Evolutionary conservation across 805 yeast genomes (phyloP).

Genomic region (Saccharomycopsis sp.): DNA sequence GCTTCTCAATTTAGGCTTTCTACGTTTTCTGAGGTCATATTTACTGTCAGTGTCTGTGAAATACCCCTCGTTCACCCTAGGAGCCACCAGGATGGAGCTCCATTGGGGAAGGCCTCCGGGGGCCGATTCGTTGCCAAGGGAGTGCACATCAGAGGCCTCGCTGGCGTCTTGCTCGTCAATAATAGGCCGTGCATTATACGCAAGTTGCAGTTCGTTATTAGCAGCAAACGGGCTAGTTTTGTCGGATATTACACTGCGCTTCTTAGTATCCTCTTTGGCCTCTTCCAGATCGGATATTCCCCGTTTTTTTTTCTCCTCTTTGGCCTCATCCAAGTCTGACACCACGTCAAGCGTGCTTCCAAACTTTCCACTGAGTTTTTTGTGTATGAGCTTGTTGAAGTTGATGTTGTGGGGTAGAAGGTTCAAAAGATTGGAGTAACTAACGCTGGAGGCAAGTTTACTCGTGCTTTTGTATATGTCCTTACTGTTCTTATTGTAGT

Average conservation of each 20-base stretch:
- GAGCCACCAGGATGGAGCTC: not conserved
- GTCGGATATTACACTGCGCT: too few species aligned
- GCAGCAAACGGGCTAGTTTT: not conserved
- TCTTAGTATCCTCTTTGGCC: not conserved
- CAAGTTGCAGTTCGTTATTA: not conserved
- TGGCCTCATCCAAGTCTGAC: not conserved
- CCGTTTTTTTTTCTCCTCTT: not conserved
- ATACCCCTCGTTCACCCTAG: not conserved
- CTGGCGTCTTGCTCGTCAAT: not conserved
- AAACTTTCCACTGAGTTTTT: constrained; percentile 1
- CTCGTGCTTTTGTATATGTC: not conserved
- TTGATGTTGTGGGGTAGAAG: constrained; percentile 10
- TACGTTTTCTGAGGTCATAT: not conserved
- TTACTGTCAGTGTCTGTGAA: not conserved
- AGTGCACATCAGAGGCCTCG: not conserved
- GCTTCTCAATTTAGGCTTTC: not conserved
- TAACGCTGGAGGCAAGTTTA: not conserved
- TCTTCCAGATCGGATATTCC: not conserved
- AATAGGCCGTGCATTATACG: not conserved
- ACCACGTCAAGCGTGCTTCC: not conserved
- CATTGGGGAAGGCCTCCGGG: not conserved
- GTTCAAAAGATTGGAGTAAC: constrained; percentile 6
- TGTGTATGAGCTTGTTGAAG: constrained; percentile 9
- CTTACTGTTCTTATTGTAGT: not conserved
- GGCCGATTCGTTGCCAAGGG: not conserved